Evolutionary conservation across 2,329 filamentous ascomycete genomes (phyloP), one percentile per base, ranked within the genome.

Genomic region (Hortaea werneckii): DNA sequence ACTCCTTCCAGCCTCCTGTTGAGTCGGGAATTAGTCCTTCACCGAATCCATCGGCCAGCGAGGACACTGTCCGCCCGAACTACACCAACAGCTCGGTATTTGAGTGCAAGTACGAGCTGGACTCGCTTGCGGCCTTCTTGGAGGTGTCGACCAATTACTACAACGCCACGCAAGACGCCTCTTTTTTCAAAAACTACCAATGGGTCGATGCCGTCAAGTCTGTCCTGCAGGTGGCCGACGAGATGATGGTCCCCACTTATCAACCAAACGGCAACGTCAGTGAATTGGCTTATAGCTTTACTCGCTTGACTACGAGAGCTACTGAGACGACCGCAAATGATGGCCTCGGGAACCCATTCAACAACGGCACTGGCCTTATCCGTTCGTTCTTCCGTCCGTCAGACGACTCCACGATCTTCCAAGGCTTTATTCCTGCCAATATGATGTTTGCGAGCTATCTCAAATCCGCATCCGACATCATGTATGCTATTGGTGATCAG

Each of bases 401-500:
- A 28, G 72, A 75, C 51, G 72, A 75, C 53, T 54, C 67, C 0
- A 73, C 70, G 5, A 73, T 74, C 41, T 74, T 65, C 50, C 70
- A 74, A 51, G 60, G 71, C 42, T 69, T 70, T 57, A 69, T 74
- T 20, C 71, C 71, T 0, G 62, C 67, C 44, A 76, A 75, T 45
- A 87, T 87, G 82, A 85, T 87, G 82, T 81, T 87, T 53, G 73
- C 80, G 29, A 68, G 75, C 20, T 84, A 80, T 55, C 72, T 88
- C 3, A 66, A 67, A 8, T 67, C 71, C 0, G 67, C 75, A 0
- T 68, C 71, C 11, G 60, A 67, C 5, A 79, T 81, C 54, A 76
- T 78, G 69, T 65, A 62, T 30, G 64, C 66, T 42, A 63, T 80
- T 32, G 63, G 67, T 63, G 73, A 56, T 57, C 72, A 59, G 47